phyloP scores from a whole-genome alignment of 2,329 filamentous ascomycete species.

The Davidsoniella australis region DNA sequence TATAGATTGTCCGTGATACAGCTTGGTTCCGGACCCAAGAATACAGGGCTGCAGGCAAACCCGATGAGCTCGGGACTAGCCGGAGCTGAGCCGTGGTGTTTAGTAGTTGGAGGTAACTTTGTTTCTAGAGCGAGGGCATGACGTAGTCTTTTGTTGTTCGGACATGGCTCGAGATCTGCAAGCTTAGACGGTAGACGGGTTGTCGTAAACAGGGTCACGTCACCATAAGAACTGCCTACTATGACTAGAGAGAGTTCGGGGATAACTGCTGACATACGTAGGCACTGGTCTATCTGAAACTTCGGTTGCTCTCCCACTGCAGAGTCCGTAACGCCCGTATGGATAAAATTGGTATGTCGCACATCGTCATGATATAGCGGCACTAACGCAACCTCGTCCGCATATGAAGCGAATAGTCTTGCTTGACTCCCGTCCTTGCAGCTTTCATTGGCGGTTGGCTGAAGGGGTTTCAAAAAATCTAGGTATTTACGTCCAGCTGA shows the following conservation, averaged over 20 bases:
- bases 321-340: too few relatives aligned
- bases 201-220: constrained; percentile 46
- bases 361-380: not conserved
- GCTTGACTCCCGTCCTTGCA: too few relatives aligned
- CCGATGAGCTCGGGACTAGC: too few relatives aligned
- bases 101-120: constrained; percentile 24
- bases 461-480: too few relatives aligned
- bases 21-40: not conserved
- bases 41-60: too few relatives aligned
- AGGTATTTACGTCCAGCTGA: too few relatives aligned
- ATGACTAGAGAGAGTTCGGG: constrained; percentile 55
- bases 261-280: constrained; percentile 27
- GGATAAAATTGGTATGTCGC: not conserved
- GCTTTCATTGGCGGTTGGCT: too few relatives aligned
- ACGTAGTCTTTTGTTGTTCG: not conserved
- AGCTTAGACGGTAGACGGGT: constrained; percentile 12
- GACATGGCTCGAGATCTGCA: too few relatives aligned
- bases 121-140: constrained; percentile 36
- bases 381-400: constrained; percentile 3
- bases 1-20: not conserved
- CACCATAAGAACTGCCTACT: constrained; percentile 47
- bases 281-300: too few relatives aligned
- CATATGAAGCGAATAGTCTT: not conserved
- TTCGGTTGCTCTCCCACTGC: too few relatives aligned
- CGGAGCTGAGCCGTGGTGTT: not conserved